phyloP scores from a whole-genome alignment of 306 rosid species.

The Citrullus amarus region DNA sequence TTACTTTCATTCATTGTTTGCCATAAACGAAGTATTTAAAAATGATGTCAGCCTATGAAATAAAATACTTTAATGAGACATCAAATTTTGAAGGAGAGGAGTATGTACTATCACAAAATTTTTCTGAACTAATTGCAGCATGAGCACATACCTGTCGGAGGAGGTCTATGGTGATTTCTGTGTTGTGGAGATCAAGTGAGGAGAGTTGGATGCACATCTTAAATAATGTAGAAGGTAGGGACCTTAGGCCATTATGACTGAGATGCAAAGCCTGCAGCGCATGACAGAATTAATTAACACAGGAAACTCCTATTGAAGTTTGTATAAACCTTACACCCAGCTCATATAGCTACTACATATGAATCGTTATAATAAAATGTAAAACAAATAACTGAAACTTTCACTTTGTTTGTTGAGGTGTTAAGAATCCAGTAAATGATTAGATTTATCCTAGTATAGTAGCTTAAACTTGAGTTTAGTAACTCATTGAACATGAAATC shows the following conservation, averaged over 20 bases:
- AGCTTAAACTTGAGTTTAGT: neutral
- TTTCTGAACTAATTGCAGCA: neutral
- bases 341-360: neutral
- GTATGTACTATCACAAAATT: neutral
- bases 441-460: neutral
- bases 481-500: neutral
- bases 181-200: conserved; percentile 73
- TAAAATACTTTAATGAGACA: neutral
- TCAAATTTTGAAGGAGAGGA: neutral
- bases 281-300: neutral
- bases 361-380: neutral
- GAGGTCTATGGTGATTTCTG: conserved; percentile 69
- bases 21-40: no score
- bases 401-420: no score
- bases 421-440: no score
- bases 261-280: conserved; percentile 58
- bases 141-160: conserved; percentile 60
- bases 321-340: neutral
- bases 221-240: conserved; percentile 70
- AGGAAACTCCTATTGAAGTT: neutral
- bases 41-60: neutral
- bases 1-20: no score
- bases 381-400: neutral
- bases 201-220: conserved; percentile 62
- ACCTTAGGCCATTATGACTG: conserved; percentile 57